Percentiles rank a stretch among this genome's conserved stretches.
Evolutionary conservation across 768 basidiomycete genomes (phyloP).

Genomic region (Tulasnella sp.): DNA sequence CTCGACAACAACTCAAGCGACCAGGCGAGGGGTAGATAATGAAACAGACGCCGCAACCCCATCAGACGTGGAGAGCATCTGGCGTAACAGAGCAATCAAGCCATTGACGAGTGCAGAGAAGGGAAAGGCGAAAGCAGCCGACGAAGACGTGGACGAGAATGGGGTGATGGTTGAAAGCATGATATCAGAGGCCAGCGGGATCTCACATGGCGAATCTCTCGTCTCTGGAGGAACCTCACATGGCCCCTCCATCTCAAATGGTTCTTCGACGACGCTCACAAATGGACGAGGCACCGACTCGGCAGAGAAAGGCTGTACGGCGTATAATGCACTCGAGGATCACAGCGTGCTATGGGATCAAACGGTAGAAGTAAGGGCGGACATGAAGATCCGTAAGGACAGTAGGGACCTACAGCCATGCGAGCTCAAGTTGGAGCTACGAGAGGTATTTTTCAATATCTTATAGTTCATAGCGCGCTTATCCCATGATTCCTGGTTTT

Average conservation of each 20-base stretch:
- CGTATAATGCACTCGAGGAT: conserved; percentile 47
- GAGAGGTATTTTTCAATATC: conserved; percentile 32
- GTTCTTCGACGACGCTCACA: not conserved
- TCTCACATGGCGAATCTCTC: conserved; percentile 12
- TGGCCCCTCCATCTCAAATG: not conserved
- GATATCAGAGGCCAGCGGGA: not conserved
- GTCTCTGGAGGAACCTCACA: conserved; percentile 16
- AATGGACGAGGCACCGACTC: conserved; percentile 2
- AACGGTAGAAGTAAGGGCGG: conserved; percentile 43
- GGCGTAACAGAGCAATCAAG: conserved; percentile 18
- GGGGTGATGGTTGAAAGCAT: conserved; percentile 8
- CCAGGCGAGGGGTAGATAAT: too few species aligned
- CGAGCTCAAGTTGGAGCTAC: conserved; percentile 54
- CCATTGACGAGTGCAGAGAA: conserved; percentile 3
- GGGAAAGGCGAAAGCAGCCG: conserved; percentile 16
- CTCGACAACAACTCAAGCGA: conserved; percentile 21
- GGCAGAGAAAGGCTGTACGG: conserved; percentile 47
- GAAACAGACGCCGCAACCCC: conserved; percentile 30
- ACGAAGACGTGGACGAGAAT: conserved; percentile 21
- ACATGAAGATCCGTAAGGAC: conserved; percentile 49
- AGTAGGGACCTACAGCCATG: conserved; percentile 39
- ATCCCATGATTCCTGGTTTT: not conserved
- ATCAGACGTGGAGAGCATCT: not conserved
- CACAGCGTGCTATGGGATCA: conserved; percentile 57
- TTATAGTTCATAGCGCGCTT: not conserved